Conservation (phyloP, 257 asterid genomes). For the Lithospermum erythrorhizon region DNA sequence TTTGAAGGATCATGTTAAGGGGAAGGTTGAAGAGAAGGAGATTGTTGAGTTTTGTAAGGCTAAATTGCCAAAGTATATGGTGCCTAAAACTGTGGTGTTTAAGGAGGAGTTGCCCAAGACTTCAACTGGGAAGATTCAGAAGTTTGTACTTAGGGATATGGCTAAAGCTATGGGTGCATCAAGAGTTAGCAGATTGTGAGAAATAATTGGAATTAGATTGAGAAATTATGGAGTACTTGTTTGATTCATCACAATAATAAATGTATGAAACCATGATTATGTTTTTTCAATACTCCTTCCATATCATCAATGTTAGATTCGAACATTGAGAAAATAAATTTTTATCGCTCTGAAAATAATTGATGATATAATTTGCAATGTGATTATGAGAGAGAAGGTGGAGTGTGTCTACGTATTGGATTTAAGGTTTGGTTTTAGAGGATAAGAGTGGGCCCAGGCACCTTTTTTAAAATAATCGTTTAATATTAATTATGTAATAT, state of each 20-base stretch:
- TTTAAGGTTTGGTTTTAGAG: too few relatives aligned
- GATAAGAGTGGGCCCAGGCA: too few relatives aligned
- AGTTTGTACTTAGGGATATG: conserved; percentile 3
- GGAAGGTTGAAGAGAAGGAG: conserved; percentile 1
- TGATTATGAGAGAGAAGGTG: too few relatives aligned
- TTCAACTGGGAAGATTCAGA: conserved; percentile 6
- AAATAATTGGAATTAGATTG: too few relatives aligned
- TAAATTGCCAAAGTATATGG: conserved; percentile 6
- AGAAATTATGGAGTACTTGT: background rate
- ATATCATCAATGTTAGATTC: too few relatives aligned
- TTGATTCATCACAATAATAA: background rate
- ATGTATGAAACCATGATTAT: background rate
- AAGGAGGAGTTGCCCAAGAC: conserved; percentile 10
- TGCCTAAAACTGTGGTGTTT: conserved; percentile 9
- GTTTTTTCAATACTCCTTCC: background rate
- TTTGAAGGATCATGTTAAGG: background rate
- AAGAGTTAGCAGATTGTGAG: background rate
- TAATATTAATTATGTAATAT: too few relatives aligned
- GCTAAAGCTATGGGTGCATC: conserved; percentile 1
- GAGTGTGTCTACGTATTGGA: too few relatives aligned
- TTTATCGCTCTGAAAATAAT: too few relatives aligned
- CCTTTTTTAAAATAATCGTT: too few relatives aligned
- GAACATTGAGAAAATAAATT: too few relatives aligned
- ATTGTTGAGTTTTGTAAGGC: conserved; percentile 3
- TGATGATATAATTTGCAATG: too few relatives aligned